phyloP scores from a whole-genome alignment of 345 rosid genomes.

The Camelina laxa region DNA sequence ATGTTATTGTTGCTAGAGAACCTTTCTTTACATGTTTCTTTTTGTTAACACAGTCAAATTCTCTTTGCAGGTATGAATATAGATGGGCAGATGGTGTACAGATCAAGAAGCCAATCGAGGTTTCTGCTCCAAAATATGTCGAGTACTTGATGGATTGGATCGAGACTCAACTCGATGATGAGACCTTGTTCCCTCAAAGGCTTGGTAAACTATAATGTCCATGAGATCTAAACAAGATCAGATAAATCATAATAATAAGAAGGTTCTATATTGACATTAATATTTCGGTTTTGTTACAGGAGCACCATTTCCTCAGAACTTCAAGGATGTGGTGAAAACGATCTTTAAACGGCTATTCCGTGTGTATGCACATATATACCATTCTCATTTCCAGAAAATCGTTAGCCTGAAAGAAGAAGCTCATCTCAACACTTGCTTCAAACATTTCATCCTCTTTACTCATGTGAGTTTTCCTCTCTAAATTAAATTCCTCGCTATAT shows the following conservation, averaged over 20 bases:
- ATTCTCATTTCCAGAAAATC: constrained; percentile 96
- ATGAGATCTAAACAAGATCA: not conserved
- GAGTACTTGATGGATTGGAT: constrained; percentile 99
- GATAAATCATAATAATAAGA: constrained; percentile 4
- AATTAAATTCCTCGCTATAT: no score
- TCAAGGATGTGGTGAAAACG: constrained; percentile 95
- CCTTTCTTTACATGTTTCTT: not conserved
- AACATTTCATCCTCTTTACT: constrained; percentile 95
- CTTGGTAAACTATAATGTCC: constrained; percentile 63
- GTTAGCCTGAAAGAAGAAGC: constrained; percentile 99
- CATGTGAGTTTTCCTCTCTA: constrained; percentile 60
- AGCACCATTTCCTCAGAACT: constrained; percentile 95
- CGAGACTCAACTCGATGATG: constrained; percentile 94
- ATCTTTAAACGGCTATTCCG: constrained; percentile 95
- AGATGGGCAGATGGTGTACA: constrained; percentile 99
- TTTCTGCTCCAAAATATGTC: constrained; percentile 98
- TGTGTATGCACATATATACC: constrained; percentile 96
- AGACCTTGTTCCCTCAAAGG: constrained; percentile 94
- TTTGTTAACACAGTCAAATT: not conserved
- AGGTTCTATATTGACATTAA: not conserved
- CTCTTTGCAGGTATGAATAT: constrained; percentile 77
- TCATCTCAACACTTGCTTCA: constrained; percentile 98
- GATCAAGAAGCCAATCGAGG: constrained; percentile 98
- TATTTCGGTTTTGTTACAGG: constrained; percentile 48
- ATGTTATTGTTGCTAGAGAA: constrained; percentile 9